Evolutionary conservation across 139 green algal genomes (phyloP).

Genomic region (Chlorella ohadii): DNA sequence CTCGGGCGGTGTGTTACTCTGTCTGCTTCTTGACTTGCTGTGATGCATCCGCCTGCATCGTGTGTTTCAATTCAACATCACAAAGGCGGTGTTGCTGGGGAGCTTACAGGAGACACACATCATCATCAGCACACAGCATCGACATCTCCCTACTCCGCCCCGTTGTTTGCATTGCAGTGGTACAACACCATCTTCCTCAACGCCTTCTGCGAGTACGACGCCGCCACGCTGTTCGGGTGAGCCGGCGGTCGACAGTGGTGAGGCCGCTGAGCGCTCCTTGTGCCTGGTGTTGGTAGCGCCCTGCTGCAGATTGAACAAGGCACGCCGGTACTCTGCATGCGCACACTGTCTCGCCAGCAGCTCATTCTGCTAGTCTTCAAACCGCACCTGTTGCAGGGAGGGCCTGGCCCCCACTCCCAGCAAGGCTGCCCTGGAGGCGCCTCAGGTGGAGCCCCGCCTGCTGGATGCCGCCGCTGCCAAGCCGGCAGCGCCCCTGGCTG

Average conservation of each 20-base stretch:
- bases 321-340: not conserved
- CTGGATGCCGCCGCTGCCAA: not conserved
- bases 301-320: no score
- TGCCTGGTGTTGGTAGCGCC: no score
- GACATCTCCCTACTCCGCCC: not conserved
- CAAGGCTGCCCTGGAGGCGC: constrained; percentile 8
- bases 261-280: no score
- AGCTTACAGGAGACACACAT: no score
- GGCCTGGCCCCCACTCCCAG: not conserved
- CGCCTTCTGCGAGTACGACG: not conserved
- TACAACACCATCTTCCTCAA: constrained; percentile 44
- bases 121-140: no score
- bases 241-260: not conserved
- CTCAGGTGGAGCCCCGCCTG: not conserved
- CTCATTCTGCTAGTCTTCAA: no score
- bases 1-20: not conserved
- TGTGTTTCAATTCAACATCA: no score
- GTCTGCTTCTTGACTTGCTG: no score
- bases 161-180: constrained; percentile 19
- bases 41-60: no score
- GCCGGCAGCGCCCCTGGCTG: not conserved
- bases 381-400: not conserved
- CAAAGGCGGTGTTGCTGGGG: no score
- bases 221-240: constrained; percentile 14
- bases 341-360: no score